Evolutionary conservation across 257 asterid genomes (phyloP), one percentile per base, ranked within the genome.

Genomic region (Verbascum thapsus): DNA sequence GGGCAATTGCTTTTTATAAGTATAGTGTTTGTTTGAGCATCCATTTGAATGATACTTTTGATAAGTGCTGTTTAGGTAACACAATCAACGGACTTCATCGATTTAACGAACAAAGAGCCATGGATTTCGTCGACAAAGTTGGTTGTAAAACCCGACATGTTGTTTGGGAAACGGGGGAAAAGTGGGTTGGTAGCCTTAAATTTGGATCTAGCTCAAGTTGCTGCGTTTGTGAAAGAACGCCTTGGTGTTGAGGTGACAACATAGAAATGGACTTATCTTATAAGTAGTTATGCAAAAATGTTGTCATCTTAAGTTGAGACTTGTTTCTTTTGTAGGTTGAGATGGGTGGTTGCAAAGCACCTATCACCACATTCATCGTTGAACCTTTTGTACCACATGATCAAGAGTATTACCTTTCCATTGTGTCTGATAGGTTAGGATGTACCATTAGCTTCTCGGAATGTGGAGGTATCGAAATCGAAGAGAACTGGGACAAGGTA

Each of bases 401-500:
- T 64, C 86, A 87, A 73, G 97, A 87, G 69, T 90, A 81, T 80
- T 90, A 90, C 75, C 86, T 87, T 57, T 78, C 86, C 57, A 71
- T 90, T 12, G 86, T 90, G 71, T 90, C 97, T 74, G 96, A 90
- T 53, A 85, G 97, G 81, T 66, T 90, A 78, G 97, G 96, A 44
- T 76, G 79, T 72, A 87, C 85, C 66, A 80, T 90, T 65, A 83
- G 95, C 88, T 90, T 90, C 77, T 90, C 94, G 30, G 97, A 90
- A 82, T 90, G 96, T 74, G 97, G 96, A 59, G 97, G 97, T 44
- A 85, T 90, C 67, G 97, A 90, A 70, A 87, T 90, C 72, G 96
- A 90, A 80, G 96, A 90, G 75, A 90, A 90, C 67, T 90, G 97
- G 97, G 96, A 90, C 78, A 87, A 87, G 96, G 97, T 88, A 69